These are phyloP conservation scores for Calycina marina DNA, from an alignment of 2,329 filamentous ascomycete species.

Conservation along the genomic window DNA sequence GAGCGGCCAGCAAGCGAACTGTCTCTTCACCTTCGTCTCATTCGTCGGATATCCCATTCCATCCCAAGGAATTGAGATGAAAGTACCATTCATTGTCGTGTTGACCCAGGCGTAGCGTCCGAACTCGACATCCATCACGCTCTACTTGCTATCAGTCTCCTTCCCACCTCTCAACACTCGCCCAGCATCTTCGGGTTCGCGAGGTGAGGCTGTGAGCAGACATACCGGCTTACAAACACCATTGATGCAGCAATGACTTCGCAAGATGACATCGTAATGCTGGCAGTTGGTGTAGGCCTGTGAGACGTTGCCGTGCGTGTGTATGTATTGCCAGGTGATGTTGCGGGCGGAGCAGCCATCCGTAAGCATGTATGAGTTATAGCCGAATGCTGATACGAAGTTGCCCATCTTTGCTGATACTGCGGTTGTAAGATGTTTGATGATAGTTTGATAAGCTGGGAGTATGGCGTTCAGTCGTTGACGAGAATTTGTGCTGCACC, in stretches of 20 bases:
- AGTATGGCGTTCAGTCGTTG: too few relatives aligned
- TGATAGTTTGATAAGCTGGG: too few relatives aligned
- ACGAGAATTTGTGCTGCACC: too few relatives aligned
- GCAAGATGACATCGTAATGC: constrained; percentile 1
- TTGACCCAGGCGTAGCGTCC: neutral
- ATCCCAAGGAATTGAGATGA: neutral
- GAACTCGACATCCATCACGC: neutral
- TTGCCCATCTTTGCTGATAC: too few relatives aligned
- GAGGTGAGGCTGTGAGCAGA: neutral
- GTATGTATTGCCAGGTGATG: constrained; percentile 9
- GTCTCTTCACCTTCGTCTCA: neutral
- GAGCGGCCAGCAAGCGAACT: neutral
- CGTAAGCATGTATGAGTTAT: constrained; percentile 2
- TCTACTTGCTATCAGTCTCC: neutral
- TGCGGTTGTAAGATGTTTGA: too few relatives aligned
- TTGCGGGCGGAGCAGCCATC: constrained; percentile 7
- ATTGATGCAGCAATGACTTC: constrained; percentile 4
- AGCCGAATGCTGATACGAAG: neutral
- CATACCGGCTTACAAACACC: constrained; percentile 3
- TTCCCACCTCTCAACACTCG: neutral
- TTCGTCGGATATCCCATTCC: neutral
- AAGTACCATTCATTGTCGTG: neutral
- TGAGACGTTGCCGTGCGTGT: constrained; percentile 3
- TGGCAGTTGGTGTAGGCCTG: constrained; percentile 2
- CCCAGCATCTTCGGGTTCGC: too few relatives aligned